Percentiles rank a stretch among this genome's conserved stretches.
Evolutionary conservation across 139 green algal species (phyloP).

Genomic region (Coccomyxa sp.): DNA sequence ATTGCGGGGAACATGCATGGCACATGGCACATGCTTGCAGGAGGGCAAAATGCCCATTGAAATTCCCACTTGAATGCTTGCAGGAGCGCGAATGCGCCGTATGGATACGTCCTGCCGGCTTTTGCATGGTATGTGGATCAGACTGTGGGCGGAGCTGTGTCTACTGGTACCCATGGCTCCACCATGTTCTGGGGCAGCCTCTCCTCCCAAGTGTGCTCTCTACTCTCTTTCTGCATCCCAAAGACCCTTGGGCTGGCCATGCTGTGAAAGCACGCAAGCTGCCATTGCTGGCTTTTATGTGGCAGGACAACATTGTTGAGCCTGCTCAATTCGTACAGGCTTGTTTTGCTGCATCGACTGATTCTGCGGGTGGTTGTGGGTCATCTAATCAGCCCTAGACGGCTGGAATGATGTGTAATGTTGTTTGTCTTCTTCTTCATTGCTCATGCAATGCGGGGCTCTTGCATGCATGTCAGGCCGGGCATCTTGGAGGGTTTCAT

Average conservation of each 20-base stretch:
- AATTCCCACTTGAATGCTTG: not conserved
- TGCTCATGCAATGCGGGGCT: not conserved
- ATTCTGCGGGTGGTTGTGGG: too few species aligned
- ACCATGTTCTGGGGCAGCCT: slow-evolving; percentile 56
- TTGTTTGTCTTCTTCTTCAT: too few species aligned
- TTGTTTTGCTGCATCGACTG: too few species aligned
- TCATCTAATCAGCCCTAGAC: too few species aligned
- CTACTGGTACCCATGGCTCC: slow-evolving; percentile 77
- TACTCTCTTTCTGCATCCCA: not conserved
- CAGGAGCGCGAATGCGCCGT: slow-evolving; percentile 17
- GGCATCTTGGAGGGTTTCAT: not conserved
- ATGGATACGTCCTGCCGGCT: slow-evolving; percentile 66
- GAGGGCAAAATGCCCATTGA: not conserved
- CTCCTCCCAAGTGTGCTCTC: slow-evolving; percentile 54
- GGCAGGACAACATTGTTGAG: not conserved
- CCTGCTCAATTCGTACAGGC: not conserved
- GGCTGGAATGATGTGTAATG: too few species aligned
- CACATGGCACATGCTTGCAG: too few species aligned
- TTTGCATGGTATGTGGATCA: slow-evolving; percentile 83
- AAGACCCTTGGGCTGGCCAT: not conserved
- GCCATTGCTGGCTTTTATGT: not conserved
- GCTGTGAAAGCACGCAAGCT: not conserved
- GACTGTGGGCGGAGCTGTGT: slow-evolving; percentile 77
- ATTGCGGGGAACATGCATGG: not conserved
- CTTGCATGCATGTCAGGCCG: not conserved